Conservation (phyloP, 1,139 yeast species). For the Taiozyma sp. region DNA sequence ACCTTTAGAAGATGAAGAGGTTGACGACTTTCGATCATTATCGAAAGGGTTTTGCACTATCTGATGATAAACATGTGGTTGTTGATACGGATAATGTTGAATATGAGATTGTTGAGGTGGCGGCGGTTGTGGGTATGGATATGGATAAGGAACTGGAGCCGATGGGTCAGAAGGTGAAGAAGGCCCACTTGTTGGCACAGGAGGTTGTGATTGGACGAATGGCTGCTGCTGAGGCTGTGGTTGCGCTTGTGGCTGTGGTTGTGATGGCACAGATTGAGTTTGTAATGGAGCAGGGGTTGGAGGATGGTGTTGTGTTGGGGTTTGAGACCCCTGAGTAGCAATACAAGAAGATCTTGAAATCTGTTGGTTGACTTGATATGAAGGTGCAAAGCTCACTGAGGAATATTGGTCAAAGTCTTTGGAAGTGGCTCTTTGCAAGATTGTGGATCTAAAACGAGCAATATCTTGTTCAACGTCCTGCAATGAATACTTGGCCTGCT, state of each 20-base stretch:
- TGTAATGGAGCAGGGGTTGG: constrained; percentile 3
- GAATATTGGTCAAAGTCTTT: constrained; percentile 19
- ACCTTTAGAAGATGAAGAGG: constrained; percentile 22
- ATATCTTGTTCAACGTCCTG: constrained; percentile 23
- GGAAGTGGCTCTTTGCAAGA: constrained; percentile 23
- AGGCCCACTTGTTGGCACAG: background rate
- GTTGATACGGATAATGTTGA: constrained; percentile 12
- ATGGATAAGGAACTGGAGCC: constrained; percentile 18
- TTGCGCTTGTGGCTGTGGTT: background rate
- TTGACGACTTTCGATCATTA: constrained; percentile 24
- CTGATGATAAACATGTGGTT: constrained; percentile 16
- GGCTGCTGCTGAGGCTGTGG: background rate
- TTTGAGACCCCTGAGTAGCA: background rate
- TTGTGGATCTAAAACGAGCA: constrained; percentile 23
- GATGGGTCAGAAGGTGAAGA: constrained; percentile 5
- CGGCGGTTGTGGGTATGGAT: constrained; percentile 20
- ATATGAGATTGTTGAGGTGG: constrained; percentile 13
- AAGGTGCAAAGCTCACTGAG: constrained; percentile 19
- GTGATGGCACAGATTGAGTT: background rate
- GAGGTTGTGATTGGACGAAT: background rate
- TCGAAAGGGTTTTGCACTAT: constrained; percentile 25
- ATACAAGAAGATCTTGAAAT: constrained; percentile 9
- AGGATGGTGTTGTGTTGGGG: constrained; percentile 10
- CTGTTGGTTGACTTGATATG: constrained; percentile 18
- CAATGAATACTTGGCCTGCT: constrained; percentile 1